phyloP scores from a whole-genome alignment of 371 early-diverging fungal genomes.

The Coemansia sp. region DNA sequence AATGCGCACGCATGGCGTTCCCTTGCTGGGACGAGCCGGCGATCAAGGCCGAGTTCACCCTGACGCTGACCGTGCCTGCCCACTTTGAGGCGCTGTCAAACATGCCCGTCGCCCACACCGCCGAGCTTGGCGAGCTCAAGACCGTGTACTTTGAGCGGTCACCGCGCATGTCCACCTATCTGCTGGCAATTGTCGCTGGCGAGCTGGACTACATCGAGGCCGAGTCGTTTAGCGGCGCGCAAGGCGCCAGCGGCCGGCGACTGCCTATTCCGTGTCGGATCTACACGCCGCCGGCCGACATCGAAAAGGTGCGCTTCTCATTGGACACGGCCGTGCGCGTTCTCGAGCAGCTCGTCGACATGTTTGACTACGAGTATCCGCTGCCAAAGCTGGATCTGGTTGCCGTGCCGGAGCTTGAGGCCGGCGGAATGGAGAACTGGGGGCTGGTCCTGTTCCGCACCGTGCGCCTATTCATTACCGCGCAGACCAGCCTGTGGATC shows the following conservation, averaged over 20 bases:
- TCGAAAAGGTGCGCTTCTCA: slow-evolving; percentile 72
- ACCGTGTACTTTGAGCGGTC: slow-evolving; percentile 73
- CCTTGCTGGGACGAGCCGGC: slow-evolving; percentile 94
- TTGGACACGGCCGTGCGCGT: slow-evolving; percentile 69
- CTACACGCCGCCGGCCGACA: slow-evolving; percentile 73
- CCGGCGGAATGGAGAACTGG: slow-evolving; percentile 96
- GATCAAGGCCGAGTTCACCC: slow-evolving; percentile 86
- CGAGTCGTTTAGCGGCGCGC: slow-evolving; percentile 4
- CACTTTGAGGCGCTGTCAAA: slow-evolving; percentile 81
- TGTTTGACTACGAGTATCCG: slow-evolving; percentile 81
- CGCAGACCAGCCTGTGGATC: slow-evolving; percentile 56
- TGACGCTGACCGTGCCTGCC: slow-evolving; percentile 70
- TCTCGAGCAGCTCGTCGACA: slow-evolving; percentile 76
- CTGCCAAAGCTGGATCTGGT: slow-evolving; percentile 89
- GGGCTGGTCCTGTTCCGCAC: slow-evolving; percentile 90
- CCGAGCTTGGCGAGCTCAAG: slow-evolving; percentile 29
- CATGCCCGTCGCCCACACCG: slow-evolving; percentile 56
- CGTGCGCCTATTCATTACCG: slow-evolving; percentile 69
- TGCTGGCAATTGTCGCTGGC: slow-evolving; percentile 88
- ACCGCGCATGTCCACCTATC: slow-evolving; percentile 90
- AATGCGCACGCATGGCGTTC: slow-evolving; percentile 85
- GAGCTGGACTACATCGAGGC: slow-evolving; percentile 87
- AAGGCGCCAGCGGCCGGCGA: slow-evolving; percentile 2
- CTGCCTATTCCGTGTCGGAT: slow-evolving; percentile 66
- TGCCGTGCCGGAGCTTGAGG: slow-evolving; percentile 87